Evolutionary conservation across 495 filamentous ascomycete genomes (phyloP), one percentile per base, ranked within the genome.

Genomic region (Apiosordaria backusii): DNA sequence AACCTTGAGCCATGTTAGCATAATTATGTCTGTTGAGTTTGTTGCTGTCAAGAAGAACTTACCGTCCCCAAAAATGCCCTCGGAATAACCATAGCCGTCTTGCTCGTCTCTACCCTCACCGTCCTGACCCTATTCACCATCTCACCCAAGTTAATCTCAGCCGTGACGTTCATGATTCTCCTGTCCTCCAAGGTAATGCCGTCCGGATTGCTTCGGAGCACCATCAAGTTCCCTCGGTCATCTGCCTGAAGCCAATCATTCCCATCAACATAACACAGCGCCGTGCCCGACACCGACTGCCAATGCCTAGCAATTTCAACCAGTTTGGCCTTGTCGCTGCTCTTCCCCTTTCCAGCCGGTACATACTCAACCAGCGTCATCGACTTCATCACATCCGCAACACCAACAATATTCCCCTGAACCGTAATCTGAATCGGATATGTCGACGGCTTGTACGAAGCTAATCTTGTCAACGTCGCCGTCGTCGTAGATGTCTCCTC

Each of bases 301-400:
- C 87, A 92, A 73, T 97, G 92, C 19, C 94, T 84, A 5, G 91
- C 89, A 6, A 91, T 80, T 80, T 97, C 93, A 0, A 74, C 79
- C 53, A 97, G 80, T 66, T 67, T 78, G 68, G 78, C 84, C 79
- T 26, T 75, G 76, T 82, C 65, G 9, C 62, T 64, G 1, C 64
- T 60, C 27, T 68, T 50, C 69, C 76, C 77, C 26, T 78, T 66
- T 40, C 78, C 70, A 7, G 83, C 82, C 19, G 80, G 80, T 9
- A 79, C 77, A 70, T 87, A 93, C 71, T 92, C 78, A 13, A 97
- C 79, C 10, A 98, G 74, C 18, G 90, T 89, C 50, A 95, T 80
- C 35, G 90, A 94, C 80, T 97, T 97, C 92, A 97, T 98, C 50
- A 99, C 79, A 70, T 99, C 95, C 1, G 88, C 91, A 4, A 99